Evolutionary conservation across 495 filamentous ascomycete species (phyloP), one percentile per base, ranked within the genome.

Genomic region (Parmelia sp.): DNA sequence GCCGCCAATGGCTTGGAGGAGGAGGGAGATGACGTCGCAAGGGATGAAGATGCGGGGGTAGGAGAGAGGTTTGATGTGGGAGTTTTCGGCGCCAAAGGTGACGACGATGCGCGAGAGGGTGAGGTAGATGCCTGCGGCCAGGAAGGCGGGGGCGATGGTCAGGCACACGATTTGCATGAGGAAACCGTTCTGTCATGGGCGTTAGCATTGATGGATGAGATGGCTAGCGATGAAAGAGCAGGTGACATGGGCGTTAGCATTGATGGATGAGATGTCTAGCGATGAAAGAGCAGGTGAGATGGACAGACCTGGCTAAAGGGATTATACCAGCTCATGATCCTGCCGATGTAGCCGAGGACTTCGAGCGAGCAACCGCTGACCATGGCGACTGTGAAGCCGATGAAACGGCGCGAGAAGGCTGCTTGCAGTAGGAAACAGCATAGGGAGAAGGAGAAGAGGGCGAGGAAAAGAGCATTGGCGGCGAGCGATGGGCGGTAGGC

Each of bases 31-130:
- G 11, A 87, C 74, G 73, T 88, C 86, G 67, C 83, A 84, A 21
- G 81, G 79, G 31, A 88, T 84, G 76, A 88, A 88, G 68, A 82
- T 77, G 75, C 77, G 83, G 25, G 85, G 84, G 72, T 87, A 88
- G 9, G 78, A 76, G 14, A 74, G 74, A 12, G 86, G 84, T n/a
- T 77, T 77, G 23, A 88, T 68, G 58, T 76, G 76, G 5, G 83
- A 85, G 61, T 82, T 76, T 29, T 71, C 61, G 12, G 80, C 74
- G 65, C 79, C 80, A 36, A 87, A 76, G 39, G 74, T 71, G 19
- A 85, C 71, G 62, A 84, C 78, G 61, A 84, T 74, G 70, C 86
- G 60, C 11, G 77, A 76, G 45, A 88, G 79, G 1, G 83, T 85
- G 4, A 88, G 76, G 71, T 89, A 89, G 70, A 88, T 79, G 44